phyloP scores from a whole-genome alignment of 1,284 basidiomycete species.

The Trichosporon sp. region DNA sequence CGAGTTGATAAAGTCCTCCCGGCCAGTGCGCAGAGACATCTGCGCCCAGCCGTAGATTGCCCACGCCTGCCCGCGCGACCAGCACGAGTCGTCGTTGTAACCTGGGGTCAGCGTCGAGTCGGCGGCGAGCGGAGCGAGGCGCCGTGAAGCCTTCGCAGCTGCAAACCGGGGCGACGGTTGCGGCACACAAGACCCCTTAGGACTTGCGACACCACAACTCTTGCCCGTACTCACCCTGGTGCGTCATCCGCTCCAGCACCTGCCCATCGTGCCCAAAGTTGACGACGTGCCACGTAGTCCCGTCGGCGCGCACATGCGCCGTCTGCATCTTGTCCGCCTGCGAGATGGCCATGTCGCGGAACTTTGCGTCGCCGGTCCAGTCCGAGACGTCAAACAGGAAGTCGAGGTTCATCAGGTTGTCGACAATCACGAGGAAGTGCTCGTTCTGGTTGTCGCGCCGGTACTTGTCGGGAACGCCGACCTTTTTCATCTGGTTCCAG shows the following conservation, averaged over 20 bases:
- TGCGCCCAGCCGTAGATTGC: slow-evolving; percentile 42
- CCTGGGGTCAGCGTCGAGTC: slow-evolving; percentile 16
- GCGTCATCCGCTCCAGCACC: slow-evolving; percentile 23
- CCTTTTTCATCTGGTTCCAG: slow-evolving; percentile 32
- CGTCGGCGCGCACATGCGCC: slow-evolving; percentile 32
- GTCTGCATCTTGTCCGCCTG: slow-evolving; percentile 34
- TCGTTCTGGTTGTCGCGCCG: slow-evolving; percentile 31
- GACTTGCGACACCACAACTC: too few species aligned
- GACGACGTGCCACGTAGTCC: slow-evolving; percentile 40
- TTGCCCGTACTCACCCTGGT: slow-evolving; percentile 27
- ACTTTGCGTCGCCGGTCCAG: slow-evolving; percentile 33
- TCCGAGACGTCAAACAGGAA: slow-evolving; percentile 36
- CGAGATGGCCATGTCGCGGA: slow-evolving; percentile 31
- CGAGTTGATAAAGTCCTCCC: slow-evolving; percentile 33
- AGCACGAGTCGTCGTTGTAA: slow-evolving; percentile 33
- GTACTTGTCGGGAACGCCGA: slow-evolving; percentile 23
- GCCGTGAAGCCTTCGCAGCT: not conserved
- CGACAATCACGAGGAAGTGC: slow-evolving; percentile 43
- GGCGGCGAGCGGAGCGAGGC: not conserved
- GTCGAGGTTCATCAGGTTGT: slow-evolving; percentile 48
- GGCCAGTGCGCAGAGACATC: slow-evolving; percentile 35
- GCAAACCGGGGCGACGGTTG: too few species aligned
- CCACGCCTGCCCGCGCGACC: slow-evolving; percentile 43
- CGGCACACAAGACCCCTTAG: too few species aligned
- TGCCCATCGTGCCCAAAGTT: slow-evolving; percentile 28